Base-by-base conservation (phyloP, 2,329 filamentous ascomycete genomes). In the Aspergillus clavatus region DNA sequence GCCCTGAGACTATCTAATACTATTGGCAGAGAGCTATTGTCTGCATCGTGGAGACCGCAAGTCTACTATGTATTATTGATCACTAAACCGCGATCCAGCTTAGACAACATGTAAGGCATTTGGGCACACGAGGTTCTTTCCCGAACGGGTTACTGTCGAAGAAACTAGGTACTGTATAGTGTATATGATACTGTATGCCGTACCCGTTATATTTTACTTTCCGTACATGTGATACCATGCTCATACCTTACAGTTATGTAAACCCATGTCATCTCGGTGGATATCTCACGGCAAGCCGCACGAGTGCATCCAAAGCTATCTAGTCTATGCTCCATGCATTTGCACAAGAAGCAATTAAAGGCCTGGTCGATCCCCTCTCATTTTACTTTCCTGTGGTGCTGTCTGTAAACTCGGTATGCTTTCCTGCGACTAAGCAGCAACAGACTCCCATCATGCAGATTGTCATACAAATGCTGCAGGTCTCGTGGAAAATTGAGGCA, bases 231-330 rank as follows among this genome's bases (percentile, higher is more conserved):
- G 23, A 24, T 4, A 24, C n/a, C n/a, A n/a, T n/a, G n/a, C n/a
- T n/a, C n/a, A n/a, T n/a, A n/a, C n/a, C n/a, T n/a, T n/a, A n/a
- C n/a, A n/a, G n/a, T n/a, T n/a, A n/a, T n/a, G n/a, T n/a, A n/a
- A n/a, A 24, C 8, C 23, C 23, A 24, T 24, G 8, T 24, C 23
- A 24, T 18, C n/a, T n/a, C n/a, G 29, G 38, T 36, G 33, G 38
- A 45, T 43, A 45, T 44, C 50, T 48, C 50, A 54, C 51, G 51
- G 47, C 51, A 52, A 51, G 52, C 50, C 47, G 52, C 50, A 36
- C 43, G 42, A 46, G 47, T 51, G 46, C 50, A 53, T 53, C 52
- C 50, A 45, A 56, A 39, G 40, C 42, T 40, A 42, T n/a, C n/a
- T n/a, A n/a, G n/a, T n/a, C n/a, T 43, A 31, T 21, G 14, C 10